phyloP scores from a whole-genome alignment of 2,329 filamentous ascomycete species.

The Westerdykella sp. region DNA sequence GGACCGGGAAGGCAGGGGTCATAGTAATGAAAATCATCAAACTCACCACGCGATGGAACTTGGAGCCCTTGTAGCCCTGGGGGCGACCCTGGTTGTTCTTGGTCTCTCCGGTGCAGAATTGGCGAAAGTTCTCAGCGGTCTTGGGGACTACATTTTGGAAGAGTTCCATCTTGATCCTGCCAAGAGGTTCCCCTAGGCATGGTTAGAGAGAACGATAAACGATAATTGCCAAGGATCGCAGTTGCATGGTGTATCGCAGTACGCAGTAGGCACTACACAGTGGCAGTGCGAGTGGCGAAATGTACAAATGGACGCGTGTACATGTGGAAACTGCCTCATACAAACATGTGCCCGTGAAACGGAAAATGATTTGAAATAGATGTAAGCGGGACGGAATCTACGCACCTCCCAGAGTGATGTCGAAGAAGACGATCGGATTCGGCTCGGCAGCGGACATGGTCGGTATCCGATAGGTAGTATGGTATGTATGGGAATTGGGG shows the following conservation, averaged over 20 bases:
- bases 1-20: background rate
- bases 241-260: too few relatives aligned
- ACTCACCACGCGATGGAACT: constrained; percentile 87
- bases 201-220: constrained; percentile 4
- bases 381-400: constrained; percentile 3
- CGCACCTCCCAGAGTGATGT: constrained; percentile 71
- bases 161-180: constrained; percentile 52
- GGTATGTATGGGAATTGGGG: too few relatives aligned
- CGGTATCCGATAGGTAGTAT: constrained; percentile 6
- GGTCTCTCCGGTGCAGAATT: constrained; percentile 91
- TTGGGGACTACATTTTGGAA: constrained; percentile 78
- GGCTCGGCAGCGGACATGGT: constrained; percentile 30
- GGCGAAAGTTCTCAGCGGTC: constrained; percentile 94
- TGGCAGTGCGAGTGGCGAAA: background rate
- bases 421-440: constrained; percentile 62
- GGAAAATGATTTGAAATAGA: constrained; percentile 8
- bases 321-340: constrained; percentile 3
- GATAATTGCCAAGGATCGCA: too few relatives aligned
- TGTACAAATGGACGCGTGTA: background rate
- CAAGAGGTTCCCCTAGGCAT: constrained; percentile 30
- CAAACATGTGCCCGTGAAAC: constrained; percentile 1
- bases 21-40: background rate
- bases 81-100: constrained; percentile 71
- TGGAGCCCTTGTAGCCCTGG: constrained; percentile 90
- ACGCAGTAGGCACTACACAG: constrained; percentile 5